Evolutionary conservation across 345 rosid genomes (phyloP), one percentile per base, ranked within the genome.

Genomic region (Noccaea caerulescens): DNA sequence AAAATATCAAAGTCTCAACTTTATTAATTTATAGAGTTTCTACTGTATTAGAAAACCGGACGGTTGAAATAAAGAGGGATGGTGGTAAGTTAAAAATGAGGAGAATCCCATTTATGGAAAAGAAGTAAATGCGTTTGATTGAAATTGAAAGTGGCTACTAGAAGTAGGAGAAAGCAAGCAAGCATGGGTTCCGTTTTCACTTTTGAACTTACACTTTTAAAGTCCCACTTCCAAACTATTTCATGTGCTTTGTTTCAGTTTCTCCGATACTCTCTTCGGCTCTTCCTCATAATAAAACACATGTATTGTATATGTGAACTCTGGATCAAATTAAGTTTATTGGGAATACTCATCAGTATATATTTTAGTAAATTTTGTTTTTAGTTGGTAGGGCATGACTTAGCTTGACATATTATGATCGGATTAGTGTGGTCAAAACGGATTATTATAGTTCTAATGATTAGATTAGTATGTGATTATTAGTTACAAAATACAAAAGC

Each of bases 171-270:
- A 10, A 55, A 72, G 57, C 64, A 72, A 64, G 56, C 14, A 72
- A 57, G 66, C 59, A 73, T 73, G 77, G 77, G 71, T 73, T 57
- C 13, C 33, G 6, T 65, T 73, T 65, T 58, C 32, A 65, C 77
- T 36, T 57, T 50, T 73, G 58, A 53, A 73, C 77, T 65, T 66
- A 49, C 59, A 49, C 59, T 49, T 65, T 57, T 13, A 37, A 63
- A 44, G 18, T 44, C 36, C 0, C 33, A 53, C 63, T 63, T 37
- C 33, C 18, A 30, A 65, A 65, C 37, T 49, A 41, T 30, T 39
- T 59, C 66, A 65, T 73, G 77, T 65, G 51, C 52, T 57, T 73
- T 60, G 60, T 60, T 57, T 72, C 25, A 42, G 45, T 30, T 32
- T 71, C 55, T 62, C 44, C 9, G 1, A 27, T 6, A 20, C 16